phyloP scores from a whole-genome alignment of 345 rosid genomes.

The Mangifera indica region DNA sequence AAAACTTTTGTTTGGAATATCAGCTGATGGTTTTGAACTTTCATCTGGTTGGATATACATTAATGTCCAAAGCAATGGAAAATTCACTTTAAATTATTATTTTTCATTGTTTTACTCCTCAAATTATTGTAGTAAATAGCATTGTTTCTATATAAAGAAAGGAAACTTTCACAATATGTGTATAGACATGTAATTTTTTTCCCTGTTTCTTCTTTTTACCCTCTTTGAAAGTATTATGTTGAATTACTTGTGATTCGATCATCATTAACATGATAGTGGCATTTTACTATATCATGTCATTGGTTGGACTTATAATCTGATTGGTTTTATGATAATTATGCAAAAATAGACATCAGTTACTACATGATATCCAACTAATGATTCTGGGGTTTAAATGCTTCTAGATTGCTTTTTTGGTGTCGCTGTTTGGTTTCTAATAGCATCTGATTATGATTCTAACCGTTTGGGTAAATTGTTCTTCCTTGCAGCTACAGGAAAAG shows the following conservation, averaged over 20 bases:
- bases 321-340: too few relatives aligned
- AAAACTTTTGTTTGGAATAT: not conserved
- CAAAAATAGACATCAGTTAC: too few relatives aligned
- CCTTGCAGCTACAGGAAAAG: slow-evolving; percentile 80
- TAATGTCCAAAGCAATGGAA: not conserved
- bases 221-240: too few relatives aligned
- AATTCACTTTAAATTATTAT: not conserved
- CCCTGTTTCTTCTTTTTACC: too few relatives aligned
- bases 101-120: not conserved
- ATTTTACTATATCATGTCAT: not conserved
- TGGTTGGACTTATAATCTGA: not conserved
- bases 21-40: not conserved
- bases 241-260: not conserved
- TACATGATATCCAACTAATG: too few relatives aligned
- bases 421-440: not conserved
- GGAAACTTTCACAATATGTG: too few relatives aligned
- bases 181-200: too few relatives aligned
- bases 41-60: slow-evolving; percentile 6
- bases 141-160: too few relatives aligned
- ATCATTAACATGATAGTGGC: not conserved
- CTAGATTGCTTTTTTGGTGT: not conserved
- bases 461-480: not conserved
- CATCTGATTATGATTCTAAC: not conserved
- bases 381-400: not conserved
- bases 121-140: not conserved